A percentile compares a stretch with the other conserved stretches of the same genome.
These are phyloP conservation scores for Psidium guajava DNA, from an alignment of 345 rosid species.

Conservation along the genomic window DNA sequence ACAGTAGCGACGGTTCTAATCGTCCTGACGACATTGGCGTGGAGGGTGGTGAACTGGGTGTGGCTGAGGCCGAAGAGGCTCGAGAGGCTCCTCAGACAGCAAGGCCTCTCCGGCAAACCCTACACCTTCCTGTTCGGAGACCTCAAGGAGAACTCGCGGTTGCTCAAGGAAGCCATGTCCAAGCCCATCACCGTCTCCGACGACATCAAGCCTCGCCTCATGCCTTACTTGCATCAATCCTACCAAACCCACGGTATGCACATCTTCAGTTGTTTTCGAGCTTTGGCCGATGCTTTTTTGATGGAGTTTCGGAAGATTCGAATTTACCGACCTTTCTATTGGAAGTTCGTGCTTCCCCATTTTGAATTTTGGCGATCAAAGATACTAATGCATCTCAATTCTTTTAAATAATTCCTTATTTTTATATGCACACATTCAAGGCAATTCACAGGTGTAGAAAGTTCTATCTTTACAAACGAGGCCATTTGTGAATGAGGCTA, in stretches of 20 bases:
- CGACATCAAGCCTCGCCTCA: constrained; percentile 1
- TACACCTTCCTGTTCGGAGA: too few relatives aligned
- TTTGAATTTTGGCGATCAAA: neutral
- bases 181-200: constrained; percentile 2
- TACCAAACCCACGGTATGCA: constrained; percentile 10
- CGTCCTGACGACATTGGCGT: neutral
- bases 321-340: neutral
- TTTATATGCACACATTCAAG: neutral
- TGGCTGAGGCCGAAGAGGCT: constrained; percentile 6
- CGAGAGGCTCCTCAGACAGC: constrained; percentile 1
- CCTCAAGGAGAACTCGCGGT: neutral
- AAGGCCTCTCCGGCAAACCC: constrained; percentile 13
- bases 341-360: neutral
- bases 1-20: neutral
- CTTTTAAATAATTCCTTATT: neutral
- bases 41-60: constrained; percentile 12
- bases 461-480: neutral
- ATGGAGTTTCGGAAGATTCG: neutral
- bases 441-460: too few relatives aligned
- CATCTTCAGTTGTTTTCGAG: neutral
- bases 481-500: neutral
- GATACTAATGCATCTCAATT: neutral
- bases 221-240: neutral
- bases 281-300: neutral
- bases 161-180: constrained; percentile 6